Percentiles rank a stretch among this genome's conserved stretches.
These are phyloP conservation scores for Grammothele lineata DNA, from an alignment of 768 basidiomycete genomes.

Conservation along the genomic window DNA sequence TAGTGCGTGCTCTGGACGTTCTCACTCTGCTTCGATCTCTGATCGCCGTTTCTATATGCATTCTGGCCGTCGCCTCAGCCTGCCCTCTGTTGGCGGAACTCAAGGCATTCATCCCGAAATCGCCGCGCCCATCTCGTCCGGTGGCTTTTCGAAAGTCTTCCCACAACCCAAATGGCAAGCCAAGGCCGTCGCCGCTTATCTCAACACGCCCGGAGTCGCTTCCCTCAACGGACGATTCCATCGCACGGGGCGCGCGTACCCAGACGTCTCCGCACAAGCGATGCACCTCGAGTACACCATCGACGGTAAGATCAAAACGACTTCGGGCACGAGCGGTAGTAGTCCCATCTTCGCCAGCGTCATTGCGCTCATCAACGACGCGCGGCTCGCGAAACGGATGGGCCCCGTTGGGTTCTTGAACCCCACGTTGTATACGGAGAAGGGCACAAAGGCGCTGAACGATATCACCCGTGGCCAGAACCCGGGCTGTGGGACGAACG, in stretches of 20 bases:
- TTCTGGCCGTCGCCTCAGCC: too few relatives aligned
- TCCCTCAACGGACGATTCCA: conserved; percentile 52
- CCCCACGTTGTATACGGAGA: conserved; percentile 27
- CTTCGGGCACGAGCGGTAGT: conserved; percentile 40
- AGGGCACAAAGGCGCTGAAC: conserved; percentile 24
- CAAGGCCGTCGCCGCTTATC: conserved; percentile 37
- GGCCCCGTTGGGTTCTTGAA: conserved; percentile 34
- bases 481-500: conserved; percentile 19
- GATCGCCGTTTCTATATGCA: too few relatives aligned
- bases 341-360: conserved; percentile 28
- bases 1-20: too few relatives aligned
- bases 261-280: conserved; percentile 60
- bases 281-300: conserved; percentile 26
- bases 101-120: conserved; percentile 27
- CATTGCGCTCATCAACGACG: conserved; percentile 33
- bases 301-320: conserved; percentile 20
- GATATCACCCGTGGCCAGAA: conserved; percentile 53
- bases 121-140: conserved; percentile 26
- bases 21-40: too few relatives aligned
- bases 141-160: conserved; percentile 33
- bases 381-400: conserved; percentile 25
- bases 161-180: conserved; percentile 29
- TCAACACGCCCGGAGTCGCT: conserved; percentile 42
- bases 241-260: conserved; percentile 38
- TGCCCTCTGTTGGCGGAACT: conserved; percentile 32